These are phyloP conservation scores for Wickerhamomyces ciferrii DNA, from an alignment of 805 yeast species.

Conservation along the genomic window DNA sequence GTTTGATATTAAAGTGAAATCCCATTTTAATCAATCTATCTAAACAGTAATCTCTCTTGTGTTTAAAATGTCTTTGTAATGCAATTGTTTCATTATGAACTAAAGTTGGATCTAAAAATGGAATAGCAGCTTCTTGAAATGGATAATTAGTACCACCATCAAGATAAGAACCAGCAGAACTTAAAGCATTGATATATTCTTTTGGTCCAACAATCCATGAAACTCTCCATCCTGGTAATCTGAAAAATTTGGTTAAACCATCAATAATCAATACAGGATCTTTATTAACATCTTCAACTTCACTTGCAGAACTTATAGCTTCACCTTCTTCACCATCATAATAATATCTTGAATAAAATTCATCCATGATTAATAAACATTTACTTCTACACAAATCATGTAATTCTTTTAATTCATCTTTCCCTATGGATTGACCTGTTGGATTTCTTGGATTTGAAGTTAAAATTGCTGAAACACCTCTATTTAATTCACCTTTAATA, in stretches of 20 bases:
- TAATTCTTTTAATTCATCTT: slow-evolving; percentile 38
- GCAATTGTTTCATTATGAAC: slow-evolving; percentile 53
- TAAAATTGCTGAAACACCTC: slow-evolving; percentile 54
- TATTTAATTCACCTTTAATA: slow-evolving; percentile 43
- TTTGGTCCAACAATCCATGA: slow-evolving; percentile 64
- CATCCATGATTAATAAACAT: slow-evolving; percentile 59
- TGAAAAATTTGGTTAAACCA: slow-evolving; percentile 56
- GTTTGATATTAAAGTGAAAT: slow-evolving; percentile 41
- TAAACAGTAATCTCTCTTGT: slow-evolving; percentile 52
- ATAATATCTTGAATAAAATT: slow-evolving; percentile 54
- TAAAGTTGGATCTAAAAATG: slow-evolving; percentile 44
- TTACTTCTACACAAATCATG: slow-evolving; percentile 46
- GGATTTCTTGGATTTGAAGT: slow-evolving; percentile 64
- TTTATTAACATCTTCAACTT: slow-evolving; percentile 46
- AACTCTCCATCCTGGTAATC: slow-evolving; percentile 61
- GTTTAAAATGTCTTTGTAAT: slow-evolving; percentile 48
- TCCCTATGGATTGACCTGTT: slow-evolving; percentile 49
- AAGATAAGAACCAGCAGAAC: slow-evolving; percentile 54
- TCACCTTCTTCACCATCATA: slow-evolving; percentile 51
- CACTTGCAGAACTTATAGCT: slow-evolving; percentile 44
- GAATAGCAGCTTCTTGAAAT: slow-evolving; percentile 54
- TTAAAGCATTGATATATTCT: slow-evolving; percentile 47
- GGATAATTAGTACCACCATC: slow-evolving; percentile 62
- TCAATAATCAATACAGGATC: slow-evolving; percentile 58
- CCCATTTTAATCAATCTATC: slow-evolving; percentile 47